Base-by-base conservation (phyloP, 1,284 basidiomycete species). In the Ceratobasidium sp. region DNA sequence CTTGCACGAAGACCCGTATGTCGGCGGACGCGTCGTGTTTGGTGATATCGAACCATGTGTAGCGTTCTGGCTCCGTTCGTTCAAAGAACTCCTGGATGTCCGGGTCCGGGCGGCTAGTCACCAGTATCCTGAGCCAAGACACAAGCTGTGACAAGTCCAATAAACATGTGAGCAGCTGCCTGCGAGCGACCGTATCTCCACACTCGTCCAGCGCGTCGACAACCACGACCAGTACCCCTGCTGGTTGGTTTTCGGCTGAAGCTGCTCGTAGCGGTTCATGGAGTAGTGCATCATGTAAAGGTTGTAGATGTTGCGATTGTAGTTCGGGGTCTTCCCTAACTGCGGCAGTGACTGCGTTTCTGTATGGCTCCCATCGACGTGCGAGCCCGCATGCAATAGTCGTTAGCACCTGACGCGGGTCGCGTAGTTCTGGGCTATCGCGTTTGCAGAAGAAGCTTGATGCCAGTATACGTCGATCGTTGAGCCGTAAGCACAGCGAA, bases 401-500 rank as follows among this genome's bases (percentile, higher is more conserved):
- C 10, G 72, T 60, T n/a, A 78, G 46, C 13, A 79, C 78, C 39
- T 28, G 71, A 13, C 44, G 12, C 18, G 78, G 78, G 40, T 68
- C 56, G 28, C 73, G 61, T 9, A 40, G 60, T 23, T 73, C 70
- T 5, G 49, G 60, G 33, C 23, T 63, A 61, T 75, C 81, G 0
- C 84, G 81, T 6, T 83, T 83, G 63, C 83, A 85, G 80, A 85
- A 86, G 20, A 58, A 63, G 2, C 80, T 83, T 2, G 83, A 84
- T 5, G 82, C 84, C 4, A 84, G 83, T 6, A 23, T 42, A 6
- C 76, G 18, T 33, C 33, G 33, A 13, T 20, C 44, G 13, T 67
- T 40, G 39, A 71, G 78, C 6, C 76, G 28, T 10, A 80, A 58
- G n/a, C 81, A 81, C 5, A 83, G 64, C 2, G 83, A 81, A 58